Evolutionary conservation across 257 asterid species (phyloP).

Genomic region (Nicotiana obtusifolia): DNA sequence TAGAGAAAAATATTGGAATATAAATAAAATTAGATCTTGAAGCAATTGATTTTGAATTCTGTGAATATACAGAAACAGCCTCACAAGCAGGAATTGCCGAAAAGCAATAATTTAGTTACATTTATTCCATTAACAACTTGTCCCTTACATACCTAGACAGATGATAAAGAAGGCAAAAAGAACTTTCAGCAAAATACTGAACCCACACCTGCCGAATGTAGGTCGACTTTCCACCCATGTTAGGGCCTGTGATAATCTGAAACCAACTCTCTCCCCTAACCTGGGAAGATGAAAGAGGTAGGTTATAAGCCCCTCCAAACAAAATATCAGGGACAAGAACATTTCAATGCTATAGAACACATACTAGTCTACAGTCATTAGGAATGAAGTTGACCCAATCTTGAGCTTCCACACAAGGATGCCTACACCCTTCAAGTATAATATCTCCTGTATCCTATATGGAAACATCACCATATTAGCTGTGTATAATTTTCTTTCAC

Average conservation of each 20-base stretch:
- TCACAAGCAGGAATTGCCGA: background rate
- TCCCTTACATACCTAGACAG: background rate
- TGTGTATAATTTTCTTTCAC: background rate
- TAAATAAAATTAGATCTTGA: constrained; percentile 7
- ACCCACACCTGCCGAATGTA: constrained; percentile 77
- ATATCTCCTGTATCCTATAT: constrained; percentile 84
- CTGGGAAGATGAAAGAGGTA: constrained; percentile 37
- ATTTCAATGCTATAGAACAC: constrained; percentile 26
- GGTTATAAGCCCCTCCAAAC: constrained; percentile 16
- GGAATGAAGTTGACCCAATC: constrained; percentile 99
- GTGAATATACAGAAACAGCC: background rate
- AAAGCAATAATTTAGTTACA: background rate
- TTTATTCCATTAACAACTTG: background rate
- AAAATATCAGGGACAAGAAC: constrained; percentile 9
- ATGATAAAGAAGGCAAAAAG: background rate
- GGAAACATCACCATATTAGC: constrained; percentile 17
- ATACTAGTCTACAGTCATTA: constrained; percentile 89
- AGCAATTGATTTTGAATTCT: background rate
- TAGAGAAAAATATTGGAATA: background rate
- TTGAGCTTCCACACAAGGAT: constrained; percentile 99
- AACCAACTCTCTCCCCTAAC: constrained; percentile 88
- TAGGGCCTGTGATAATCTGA: constrained; percentile 97
- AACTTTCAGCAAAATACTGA: background rate
- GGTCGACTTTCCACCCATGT: constrained; percentile 99
- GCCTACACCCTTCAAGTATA: constrained; percentile 86